Evolutionary conservation across 139 green algal genomes (phyloP), one percentile per base, ranked within the genome.

Genomic region (Tetratostichococcus sp.): DNA sequence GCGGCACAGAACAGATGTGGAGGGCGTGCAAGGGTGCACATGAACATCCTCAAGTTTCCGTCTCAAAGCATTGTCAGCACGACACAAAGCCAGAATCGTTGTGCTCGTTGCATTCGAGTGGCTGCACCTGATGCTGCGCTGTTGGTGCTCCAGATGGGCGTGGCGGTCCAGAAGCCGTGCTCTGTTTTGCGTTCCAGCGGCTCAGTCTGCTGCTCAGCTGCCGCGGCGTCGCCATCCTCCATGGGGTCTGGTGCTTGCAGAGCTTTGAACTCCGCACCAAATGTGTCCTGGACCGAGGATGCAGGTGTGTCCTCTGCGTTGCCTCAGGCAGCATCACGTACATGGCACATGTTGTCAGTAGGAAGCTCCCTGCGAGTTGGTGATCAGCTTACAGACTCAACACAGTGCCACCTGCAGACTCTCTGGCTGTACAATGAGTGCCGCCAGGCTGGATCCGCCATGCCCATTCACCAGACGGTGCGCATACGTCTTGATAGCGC

Each of bases 391-490:
- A 50, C 39, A 50, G 8, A 11, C 6, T 50, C 8, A 50, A 50
- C 39, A 50, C 8, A 50, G 39, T 42, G 34, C 32, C 33, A 33
- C 68, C 34, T 50, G 35, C n/a, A 77, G 30, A 35, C 50, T 43
- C 4, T 72, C 39, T 31, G 65, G 62, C 65, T 62, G 50, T 5
- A 62, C 50, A 26, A 62, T 2, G 19, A 72, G 39, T 0, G 35
- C 34, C 8, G 35, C 62, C 65, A 77, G 23, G 30, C 35, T 73
- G 31, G 30, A 73, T 30, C 74, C 67, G 26, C 58, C 39, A 17
- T 34, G 25, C 1, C 65, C 62, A 67, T 57, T 67, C 21, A 73
- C 6, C 74, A 78, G 43, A 30, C 72, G 74, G 65, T 67, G 72
- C 23, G 66, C 74, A 59, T 73, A 68, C 0, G 66, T 50, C 11